A percentile compares a stretch with the other conserved stretches of the same genome.
Evolutionary conservation across 2,329 filamentous ascomycete species (phyloP).

Genomic region (Colletotrichum cuscutae): DNA sequence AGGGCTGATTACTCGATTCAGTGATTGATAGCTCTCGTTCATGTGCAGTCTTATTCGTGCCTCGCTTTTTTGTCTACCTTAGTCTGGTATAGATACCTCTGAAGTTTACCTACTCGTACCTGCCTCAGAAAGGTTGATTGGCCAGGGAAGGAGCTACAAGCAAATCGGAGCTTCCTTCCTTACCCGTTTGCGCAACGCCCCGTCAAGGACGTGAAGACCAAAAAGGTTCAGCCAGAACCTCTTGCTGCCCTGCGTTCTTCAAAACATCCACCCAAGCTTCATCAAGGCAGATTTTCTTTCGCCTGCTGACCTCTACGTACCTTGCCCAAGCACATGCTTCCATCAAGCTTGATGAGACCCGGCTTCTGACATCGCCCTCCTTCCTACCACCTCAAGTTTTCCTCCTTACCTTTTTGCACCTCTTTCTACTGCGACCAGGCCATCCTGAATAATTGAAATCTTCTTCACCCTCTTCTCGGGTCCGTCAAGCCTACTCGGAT

Average conservation of each 20-base stretch:
- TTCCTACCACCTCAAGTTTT: background rate
- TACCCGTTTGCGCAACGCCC: background rate
- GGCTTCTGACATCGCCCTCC: background rate
- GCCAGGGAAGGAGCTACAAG: too few relatives aligned
- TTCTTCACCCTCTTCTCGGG: background rate
- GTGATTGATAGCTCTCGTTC: background rate
- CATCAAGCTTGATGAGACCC: background rate
- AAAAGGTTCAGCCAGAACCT: background rate
- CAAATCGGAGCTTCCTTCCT: background rate
- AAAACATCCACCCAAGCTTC: background rate
- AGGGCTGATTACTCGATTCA: background rate
- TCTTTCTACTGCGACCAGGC: background rate
- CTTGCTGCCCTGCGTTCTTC: background rate
- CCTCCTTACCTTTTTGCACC: background rate
- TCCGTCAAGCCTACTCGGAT: background rate
- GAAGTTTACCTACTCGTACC: too few relatives aligned
- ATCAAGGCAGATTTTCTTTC: constrained; percentile 1
- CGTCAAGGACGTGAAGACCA: background rate
- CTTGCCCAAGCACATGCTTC: background rate
- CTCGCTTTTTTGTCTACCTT: too few relatives aligned
- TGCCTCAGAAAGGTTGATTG: too few relatives aligned
- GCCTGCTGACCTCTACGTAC: background rate
- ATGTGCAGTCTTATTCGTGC: too few relatives aligned
- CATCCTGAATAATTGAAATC: background rate
- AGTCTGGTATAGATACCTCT: too few relatives aligned